Conservation (phyloP, 306 rosid genomes). For the Carpinus fangiana region DNA sequence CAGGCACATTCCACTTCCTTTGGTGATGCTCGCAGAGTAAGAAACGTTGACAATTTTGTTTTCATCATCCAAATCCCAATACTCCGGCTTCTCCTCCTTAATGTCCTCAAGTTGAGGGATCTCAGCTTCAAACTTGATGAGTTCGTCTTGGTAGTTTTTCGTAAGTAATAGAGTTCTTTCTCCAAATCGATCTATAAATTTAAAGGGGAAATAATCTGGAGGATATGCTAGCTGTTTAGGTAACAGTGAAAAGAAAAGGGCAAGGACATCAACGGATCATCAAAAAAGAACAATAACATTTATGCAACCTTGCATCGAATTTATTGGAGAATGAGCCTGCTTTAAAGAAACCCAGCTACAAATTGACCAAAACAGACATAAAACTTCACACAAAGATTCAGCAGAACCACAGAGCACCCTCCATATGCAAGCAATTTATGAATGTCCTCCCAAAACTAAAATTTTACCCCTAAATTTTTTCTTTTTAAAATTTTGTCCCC, state of each 20-base stretch:
- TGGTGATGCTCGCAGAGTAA: constrained; percentile 60
- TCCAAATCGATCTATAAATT: constrained; percentile 70
- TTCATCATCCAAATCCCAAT: not conserved
- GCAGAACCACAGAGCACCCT: too few relatives aligned
- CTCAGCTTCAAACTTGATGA: constrained; percentile 70
- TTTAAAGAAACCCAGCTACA: too few relatives aligned
- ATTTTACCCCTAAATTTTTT: too few relatives aligned
- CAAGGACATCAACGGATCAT: constrained; percentile 11
- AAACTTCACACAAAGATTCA: too few relatives aligned
- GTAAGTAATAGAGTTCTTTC: constrained; percentile 68
- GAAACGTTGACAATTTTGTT: constrained; percentile 42
- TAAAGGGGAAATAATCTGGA: constrained; percentile 61
- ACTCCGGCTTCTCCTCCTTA: constrained; percentile 38
- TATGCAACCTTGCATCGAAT: too few relatives aligned
- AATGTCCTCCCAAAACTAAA: too few relatives aligned
- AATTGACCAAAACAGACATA: too few relatives aligned
- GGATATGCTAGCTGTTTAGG: constrained; percentile 41
- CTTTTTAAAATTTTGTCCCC: too few relatives aligned
- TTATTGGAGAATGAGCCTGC: too few relatives aligned
- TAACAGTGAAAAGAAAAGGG: not conserved
- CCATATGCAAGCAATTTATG: too few relatives aligned
- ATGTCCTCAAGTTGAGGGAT: constrained; percentile 50
- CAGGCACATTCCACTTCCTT: constrained; percentile 50
- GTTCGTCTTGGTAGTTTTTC: constrained; percentile 63
- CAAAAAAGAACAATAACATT: too few relatives aligned